Evolutionary conservation across 2,329 filamentous ascomycete species (phyloP).

Genomic region (Stagonosporopsis tanaceti): DNA sequence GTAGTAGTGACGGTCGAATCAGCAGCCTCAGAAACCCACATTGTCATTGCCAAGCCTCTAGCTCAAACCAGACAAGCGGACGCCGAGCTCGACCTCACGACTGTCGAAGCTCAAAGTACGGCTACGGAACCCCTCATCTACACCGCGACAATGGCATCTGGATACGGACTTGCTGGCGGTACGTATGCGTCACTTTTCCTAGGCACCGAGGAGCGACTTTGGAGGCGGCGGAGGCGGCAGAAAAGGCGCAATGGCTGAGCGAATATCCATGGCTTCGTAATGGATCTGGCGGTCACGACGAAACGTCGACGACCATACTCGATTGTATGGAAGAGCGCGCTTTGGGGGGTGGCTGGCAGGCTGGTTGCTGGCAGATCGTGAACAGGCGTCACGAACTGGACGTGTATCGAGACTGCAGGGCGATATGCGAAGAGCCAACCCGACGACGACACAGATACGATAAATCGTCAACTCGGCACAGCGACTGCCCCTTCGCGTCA

Average conservation of each 20-base stretch:
- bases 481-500: not conserved
- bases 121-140: constrained; percentile 36
- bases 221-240: constrained; percentile 15
- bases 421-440: not conserved
- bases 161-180: constrained; percentile 84
- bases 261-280: constrained; percentile 15
- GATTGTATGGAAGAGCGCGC: too few species aligned
- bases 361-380: not conserved
- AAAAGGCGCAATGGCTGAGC: constrained; percentile 31
- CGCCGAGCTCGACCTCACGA: constrained; percentile 27
- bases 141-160: constrained; percentile 73
- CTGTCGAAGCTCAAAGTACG: constrained; percentile 23
- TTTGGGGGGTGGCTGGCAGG: not conserved
- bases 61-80: not conserved
- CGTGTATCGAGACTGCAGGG: not conserved
- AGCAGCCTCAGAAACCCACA: not conserved
- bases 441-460: not conserved
- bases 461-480: not conserved
- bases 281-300: constrained; percentile 7
- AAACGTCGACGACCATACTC: not conserved
- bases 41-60: constrained; percentile 11
- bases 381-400: not conserved
- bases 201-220: constrained; percentile 11
- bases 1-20: not conserved
- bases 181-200: constrained; percentile 47